These are phyloP conservation scores for Kwoniella dejecticola DNA, from an alignment of 768 basidiomycete species.

Conservation along the genomic window DNA sequence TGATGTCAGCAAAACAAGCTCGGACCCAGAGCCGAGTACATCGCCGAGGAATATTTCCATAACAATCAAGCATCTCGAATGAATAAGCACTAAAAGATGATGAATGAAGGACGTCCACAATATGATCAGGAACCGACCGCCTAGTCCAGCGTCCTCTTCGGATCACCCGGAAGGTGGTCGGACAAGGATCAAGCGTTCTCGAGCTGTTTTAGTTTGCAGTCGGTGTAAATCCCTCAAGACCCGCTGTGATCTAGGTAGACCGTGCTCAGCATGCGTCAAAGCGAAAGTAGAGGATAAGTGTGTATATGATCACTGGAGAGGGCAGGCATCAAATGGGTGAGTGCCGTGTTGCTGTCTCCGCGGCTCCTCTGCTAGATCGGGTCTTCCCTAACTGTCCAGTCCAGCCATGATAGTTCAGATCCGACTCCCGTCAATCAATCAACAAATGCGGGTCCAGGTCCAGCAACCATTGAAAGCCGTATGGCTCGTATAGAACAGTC, in stretches of 20 bases:
- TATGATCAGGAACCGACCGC: conserved; percentile 1
- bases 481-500: not conserved
- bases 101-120: too few species aligned
- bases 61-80: too few species aligned
- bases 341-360: too few species aligned
- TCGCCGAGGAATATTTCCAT: too few species aligned
- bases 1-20: too few species aligned
- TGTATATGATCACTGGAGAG: conserved; percentile 15
- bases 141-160: not conserved
- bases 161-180: not conserved
- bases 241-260: conserved; percentile 11
- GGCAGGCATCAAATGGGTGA: not conserved
- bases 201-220: conserved; percentile 17
- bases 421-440: not conserved
- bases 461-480: not conserved
- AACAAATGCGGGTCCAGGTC: not conserved
- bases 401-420: not conserved
- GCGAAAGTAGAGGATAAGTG: conserved; percentile 13
- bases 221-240: conserved; percentile 22
- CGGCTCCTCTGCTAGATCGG: too few species aligned
- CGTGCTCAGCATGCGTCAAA: conserved; percentile 11
- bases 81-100: too few species aligned
- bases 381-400: too few species aligned
- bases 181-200: conserved; percentile 9
- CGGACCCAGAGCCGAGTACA: too few species aligned